Evolutionary conservation across 257 asterid species (phyloP).

Genomic region (Cynanchum wilfordii): DNA sequence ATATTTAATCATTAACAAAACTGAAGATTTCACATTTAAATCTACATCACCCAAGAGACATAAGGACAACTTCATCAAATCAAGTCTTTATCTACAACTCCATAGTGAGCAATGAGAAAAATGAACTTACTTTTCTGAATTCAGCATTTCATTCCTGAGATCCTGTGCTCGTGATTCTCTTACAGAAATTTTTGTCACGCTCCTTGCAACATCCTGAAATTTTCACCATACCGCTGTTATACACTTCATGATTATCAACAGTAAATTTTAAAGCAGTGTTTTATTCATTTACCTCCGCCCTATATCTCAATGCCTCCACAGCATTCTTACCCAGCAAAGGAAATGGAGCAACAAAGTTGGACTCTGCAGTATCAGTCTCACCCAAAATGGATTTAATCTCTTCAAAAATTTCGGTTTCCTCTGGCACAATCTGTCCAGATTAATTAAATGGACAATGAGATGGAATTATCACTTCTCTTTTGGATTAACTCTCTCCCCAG

Average conservation of each 20-base stretch:
- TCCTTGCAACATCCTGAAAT: constrained; percentile 85
- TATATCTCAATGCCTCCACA: constrained; percentile 85
- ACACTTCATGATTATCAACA: neutral
- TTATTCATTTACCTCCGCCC: constrained; percentile 71
- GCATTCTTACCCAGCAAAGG: constrained; percentile 79
- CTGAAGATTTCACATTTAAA: neutral
- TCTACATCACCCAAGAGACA: neutral
- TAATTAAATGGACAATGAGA: constrained; percentile 9
- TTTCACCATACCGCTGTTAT: neutral
- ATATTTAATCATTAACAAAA: neutral
- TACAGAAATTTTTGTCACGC: constrained; percentile 73
- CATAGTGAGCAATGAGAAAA: constrained; percentile 8
- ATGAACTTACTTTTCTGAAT: constrained; percentile 80
- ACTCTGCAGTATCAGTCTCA: constrained; percentile 54
- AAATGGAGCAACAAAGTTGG: constrained; percentile 79
- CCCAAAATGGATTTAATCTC: constrained; percentile 74
- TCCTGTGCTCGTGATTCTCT: constrained; percentile 87
- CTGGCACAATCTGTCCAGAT: constrained; percentile 56
- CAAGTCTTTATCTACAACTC: neutral
- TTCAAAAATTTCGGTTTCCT: constrained; percentile 67
- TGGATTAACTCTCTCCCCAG: neutral
- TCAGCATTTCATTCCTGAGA: constrained; percentile 88
- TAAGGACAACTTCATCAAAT: neutral
- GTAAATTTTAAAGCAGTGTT: neutral
- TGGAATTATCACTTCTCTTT: neutral